Conservation (phyloP, 1,284 basidiomycete genomes). For the Binderoboletus segoi region DNA sequence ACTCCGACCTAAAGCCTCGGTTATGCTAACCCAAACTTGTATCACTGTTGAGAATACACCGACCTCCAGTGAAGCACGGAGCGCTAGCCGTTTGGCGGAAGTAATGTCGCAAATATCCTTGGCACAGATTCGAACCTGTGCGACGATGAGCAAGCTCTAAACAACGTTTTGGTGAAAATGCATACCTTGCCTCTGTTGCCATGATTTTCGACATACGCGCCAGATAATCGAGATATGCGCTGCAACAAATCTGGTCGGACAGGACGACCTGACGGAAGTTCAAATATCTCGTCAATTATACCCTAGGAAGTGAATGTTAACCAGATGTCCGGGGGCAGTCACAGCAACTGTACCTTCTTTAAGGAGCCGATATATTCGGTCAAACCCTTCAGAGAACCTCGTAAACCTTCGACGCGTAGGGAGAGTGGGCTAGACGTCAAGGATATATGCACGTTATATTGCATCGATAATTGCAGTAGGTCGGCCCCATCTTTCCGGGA, state of each 20-base stretch:
- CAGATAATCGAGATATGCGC: conserved; percentile 65
- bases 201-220: conserved; percentile 59
- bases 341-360: conserved; percentile 46
- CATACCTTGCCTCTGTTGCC: conserved; percentile 49
- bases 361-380: conserved; percentile 47
- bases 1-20: conserved; percentile 17
- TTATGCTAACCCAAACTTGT: not conserved
- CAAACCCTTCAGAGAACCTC: conserved; percentile 48
- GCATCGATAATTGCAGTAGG: conserved; percentile 57
- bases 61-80: conserved; percentile 56
- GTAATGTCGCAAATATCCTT: conserved; percentile 43
- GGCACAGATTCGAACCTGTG: conserved; percentile 58
- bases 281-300: conserved; percentile 50
- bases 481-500: conserved; percentile 60
- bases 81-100: conserved; percentile 54
- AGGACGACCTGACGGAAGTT: conserved; percentile 47
- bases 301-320: conserved; percentile 38
- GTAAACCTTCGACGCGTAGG: conserved; percentile 60
- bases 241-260: conserved; percentile 52
- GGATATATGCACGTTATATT: conserved; percentile 63
- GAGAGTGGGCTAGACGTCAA: conserved; percentile 57
- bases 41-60: conserved; percentile 13
- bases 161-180: not conserved
- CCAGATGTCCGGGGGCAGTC: not conserved
- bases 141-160: conserved; percentile 2